Base-by-base conservation (phyloP, 306 rosid genomes). In the Pterocarpus macrocarpus region DNA sequence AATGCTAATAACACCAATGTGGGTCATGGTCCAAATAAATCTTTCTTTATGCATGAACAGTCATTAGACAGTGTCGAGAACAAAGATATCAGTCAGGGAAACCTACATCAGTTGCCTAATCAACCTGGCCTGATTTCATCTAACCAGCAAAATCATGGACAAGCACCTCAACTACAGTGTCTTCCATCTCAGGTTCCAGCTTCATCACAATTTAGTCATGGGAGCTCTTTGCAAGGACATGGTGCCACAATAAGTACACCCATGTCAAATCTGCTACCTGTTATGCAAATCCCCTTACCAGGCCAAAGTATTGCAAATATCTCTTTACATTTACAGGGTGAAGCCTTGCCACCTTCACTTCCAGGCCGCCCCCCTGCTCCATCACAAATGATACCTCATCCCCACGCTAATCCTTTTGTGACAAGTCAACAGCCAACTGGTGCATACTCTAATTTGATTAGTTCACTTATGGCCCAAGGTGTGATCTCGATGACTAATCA, bases 391-490 rank as follows among this genome's bases (percentile, higher is more conserved):
- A 22, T 22, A 22, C 28, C 28, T 22, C 28, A 22, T 22, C 28
- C 28, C 28, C 1, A 22, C 28, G 28, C 28, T 22, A 22, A 22
- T 22, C 80, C 84, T 2, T 84, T 85, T 73, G 73, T 77, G 69
- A 36, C 92, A 76, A 80, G 77, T 67, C 92, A 92, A 81, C 98
- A 77, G 72, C 87, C 93, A 1, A 76, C 87, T 84, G 28, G 28
- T 22, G 87, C 86, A 63, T 92, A 79, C 78, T 64, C 90, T 84
- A 89, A 87, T 78, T 89, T 94, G 84, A 83, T 91, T 66, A 84
- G 61, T 84, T 85, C 97, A 81, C 97, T 92, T 15, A 84, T 94
- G 97, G 88, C 97, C 78, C 93, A 91, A 86, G 98, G 97, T 67
- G 85, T 94, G 79, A 90, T 92, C 88, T 88, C 98, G 7, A 81